Evolutionary conservation across 176 grass and related monocot genomes (phyloP), one percentile per base, ranked within the genome.

Genomic region (Calamus simplicifolius): DNA sequence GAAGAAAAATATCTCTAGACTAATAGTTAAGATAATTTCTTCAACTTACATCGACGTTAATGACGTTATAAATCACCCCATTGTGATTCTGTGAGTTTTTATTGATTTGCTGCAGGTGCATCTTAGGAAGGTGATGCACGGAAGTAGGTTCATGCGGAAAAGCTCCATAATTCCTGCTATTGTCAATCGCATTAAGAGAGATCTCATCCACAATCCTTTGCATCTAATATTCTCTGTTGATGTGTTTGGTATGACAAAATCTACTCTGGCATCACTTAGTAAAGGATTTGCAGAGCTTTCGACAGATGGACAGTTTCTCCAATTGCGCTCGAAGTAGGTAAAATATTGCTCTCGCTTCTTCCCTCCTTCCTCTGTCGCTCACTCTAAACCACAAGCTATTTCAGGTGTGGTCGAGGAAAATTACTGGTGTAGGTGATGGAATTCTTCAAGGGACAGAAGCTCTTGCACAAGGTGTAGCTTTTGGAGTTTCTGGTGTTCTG

Each of bases 271-370:
- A 29, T 97, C 87, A 59, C 81, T 97, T 60, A 97, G 87, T 72
- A 97, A 88, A 90, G 93, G 93, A 77, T 97, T 97, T 82, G 87
- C 87, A 4, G 84, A 97, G 79, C 93, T 97, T 31, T 97, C 93
- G 53, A 92, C 73, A 50, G 93, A 97, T 80, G 87, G 87, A 3
- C 87, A 91, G 72, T 97, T 97, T 69, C 86, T 97, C 75, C 93
- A 85, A 63, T 60, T 92, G 59, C 77, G 93, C 61, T 88, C 87
- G 75, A 86, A 97, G 66, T 87, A 97, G 88, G 93, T 97, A 74
- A 68, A 28, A 13, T n/a, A 19, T n/a, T 17, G 29, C 52, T 38
- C 18, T 58, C 26, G 43, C 43, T 38, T 62, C 63, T 74, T 67
- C 60, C 52, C 25, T 59, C 43, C 68, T 68, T 14, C 52, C 60